Conservation (phyloP, 2,329 filamentous ascomycete species). For the Ceratocystis lukuohia region DNA sequence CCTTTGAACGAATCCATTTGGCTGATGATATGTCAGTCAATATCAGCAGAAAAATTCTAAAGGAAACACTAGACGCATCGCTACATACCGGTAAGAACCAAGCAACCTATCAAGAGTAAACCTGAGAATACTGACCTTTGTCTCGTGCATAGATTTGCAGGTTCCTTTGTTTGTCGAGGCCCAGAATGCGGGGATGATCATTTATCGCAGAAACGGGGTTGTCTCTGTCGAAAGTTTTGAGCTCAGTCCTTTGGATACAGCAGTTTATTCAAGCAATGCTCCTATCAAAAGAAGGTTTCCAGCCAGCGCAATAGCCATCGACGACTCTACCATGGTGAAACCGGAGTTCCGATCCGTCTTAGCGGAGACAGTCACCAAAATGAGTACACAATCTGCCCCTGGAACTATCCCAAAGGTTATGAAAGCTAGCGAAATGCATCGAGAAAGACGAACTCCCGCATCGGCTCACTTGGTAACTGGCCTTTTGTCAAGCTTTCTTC, state of each 20-base stretch:
- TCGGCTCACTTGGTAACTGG: conserved; percentile 40
- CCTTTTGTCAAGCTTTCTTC: conserved; percentile 31
- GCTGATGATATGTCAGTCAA: not conserved
- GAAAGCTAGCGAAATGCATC: conserved; percentile 26
- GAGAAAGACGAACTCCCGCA: conserved; percentile 36
- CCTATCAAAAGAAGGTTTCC: conserved; percentile 25
- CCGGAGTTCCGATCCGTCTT: conserved; percentile 19
- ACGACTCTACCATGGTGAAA: conserved; percentile 13
- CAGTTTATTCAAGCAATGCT: conserved; percentile 24
- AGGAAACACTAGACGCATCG: not conserved
- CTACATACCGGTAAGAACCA: not conserved
- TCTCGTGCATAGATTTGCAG: not conserved
- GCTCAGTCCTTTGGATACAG: conserved; percentile 24
- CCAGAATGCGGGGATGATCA: conserved; percentile 29
- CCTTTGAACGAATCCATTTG: not conserved
- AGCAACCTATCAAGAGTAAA: too few species aligned
- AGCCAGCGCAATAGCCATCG: conserved; percentile 21
- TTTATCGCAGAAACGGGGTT: conserved; percentile 16
- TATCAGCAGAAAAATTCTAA: not conserved
- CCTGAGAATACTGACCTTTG: too few species aligned
- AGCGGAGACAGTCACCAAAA: conserved; percentile 20
- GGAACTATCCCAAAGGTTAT: conserved; percentile 21
- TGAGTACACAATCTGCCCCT: conserved; percentile 24
- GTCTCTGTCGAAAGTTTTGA: conserved; percentile 24
- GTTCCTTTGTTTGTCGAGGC: conserved; percentile 24